Evolutionary conservation across 1,284 basidiomycete species (phyloP), one percentile per base, ranked within the genome.

Genomic region (Termitomyces sp.): DNA sequence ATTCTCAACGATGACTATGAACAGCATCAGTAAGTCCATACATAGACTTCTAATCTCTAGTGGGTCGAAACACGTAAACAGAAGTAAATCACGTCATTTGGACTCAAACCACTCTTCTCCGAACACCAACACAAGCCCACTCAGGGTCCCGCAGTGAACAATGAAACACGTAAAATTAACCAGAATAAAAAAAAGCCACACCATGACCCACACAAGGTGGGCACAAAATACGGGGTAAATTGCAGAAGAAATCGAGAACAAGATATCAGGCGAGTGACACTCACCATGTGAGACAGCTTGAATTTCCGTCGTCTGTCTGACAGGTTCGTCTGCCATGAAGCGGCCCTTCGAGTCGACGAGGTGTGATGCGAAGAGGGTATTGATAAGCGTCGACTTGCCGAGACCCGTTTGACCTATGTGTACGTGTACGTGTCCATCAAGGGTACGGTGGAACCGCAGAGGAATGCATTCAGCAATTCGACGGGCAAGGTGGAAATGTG

Each of bases 361-460:
- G 75, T 98, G 95, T 54, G 92, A 94, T 57, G 96, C 94, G 70
- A 99, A 99, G 72, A 99, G 93, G 50, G 96, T 98, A 83, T 98
- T 98, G 73, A 99, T 93, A 67, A 99, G 80, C 40, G 97, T 98
- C 62, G 94, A 97, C 80, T 99, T 99, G 71, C 96, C 97, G 44
- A 99, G 81, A 62, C 96, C 97, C 48, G 95, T 98, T 78, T 96
- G 96, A 54, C 96, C 95, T 91, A 68, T 47, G 13, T 28, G 33
- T 21, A 4, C n/a, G 6, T 43, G 43, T 26, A 13, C 50, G n/a
- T 31, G 24, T 34, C 9, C 46, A 7, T 13, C n/a, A 24, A 34
- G 30, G 28, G n/a, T 50, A 40, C 38, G 2, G 28, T 13, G n/a
- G 6, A 10, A 15, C 15, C 15, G 4, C 13, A 13, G 12, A 34